Base-by-base conservation (phyloP, 306 rosid genomes). In the Lablab purpureus region DNA sequence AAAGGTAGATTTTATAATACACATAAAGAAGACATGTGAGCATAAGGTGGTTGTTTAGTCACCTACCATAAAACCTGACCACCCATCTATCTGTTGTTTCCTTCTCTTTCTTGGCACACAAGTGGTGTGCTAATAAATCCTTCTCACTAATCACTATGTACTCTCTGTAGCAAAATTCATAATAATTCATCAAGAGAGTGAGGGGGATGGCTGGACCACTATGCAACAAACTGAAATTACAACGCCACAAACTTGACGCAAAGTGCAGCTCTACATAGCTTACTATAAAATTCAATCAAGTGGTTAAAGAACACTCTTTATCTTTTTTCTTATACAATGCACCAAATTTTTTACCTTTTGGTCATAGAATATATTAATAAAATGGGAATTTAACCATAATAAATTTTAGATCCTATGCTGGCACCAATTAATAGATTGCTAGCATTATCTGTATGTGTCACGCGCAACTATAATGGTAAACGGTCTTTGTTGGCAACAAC, bases 31-130 rank as follows among this genome's bases (percentile, higher is more conserved):
- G 83, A 87, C 90, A 90, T 89, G 91, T 84, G 89, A 87, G 83
- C 74, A 75, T 45, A 84, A 93, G 94, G 95, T 88, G 93, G 95
- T 91, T 91, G 97, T 93, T 91, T 88, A 91, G 98, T 93, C 98
- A 91, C 92, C 95, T 85, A 91, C 95, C 93, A 90, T 85, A 85
- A 87, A 88, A 88, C 98, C 87, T 86, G 90, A 90, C 87, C 82
- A 87, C 79, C 88, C 88, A 90, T 86, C 93, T 81, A 83, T 83
- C 86, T 76, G 71, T 47, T 52, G 77, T 46, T 84, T 70, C 70
- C 75, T 59, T 76, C 80, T 83, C 88, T 83, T 84, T 78, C 80
- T 86, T 81, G 75, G 52, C 74, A 76, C 76, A 76, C 82, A 73
- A 83, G 85, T 84, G 85, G 88, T 83, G 85, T 83, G 85, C 81